Percentiles rank a stretch among this genome's conserved stretches.
phyloP scores from a whole-genome alignment of 306 rosid genomes.

The Cercis canadensis region DNA sequence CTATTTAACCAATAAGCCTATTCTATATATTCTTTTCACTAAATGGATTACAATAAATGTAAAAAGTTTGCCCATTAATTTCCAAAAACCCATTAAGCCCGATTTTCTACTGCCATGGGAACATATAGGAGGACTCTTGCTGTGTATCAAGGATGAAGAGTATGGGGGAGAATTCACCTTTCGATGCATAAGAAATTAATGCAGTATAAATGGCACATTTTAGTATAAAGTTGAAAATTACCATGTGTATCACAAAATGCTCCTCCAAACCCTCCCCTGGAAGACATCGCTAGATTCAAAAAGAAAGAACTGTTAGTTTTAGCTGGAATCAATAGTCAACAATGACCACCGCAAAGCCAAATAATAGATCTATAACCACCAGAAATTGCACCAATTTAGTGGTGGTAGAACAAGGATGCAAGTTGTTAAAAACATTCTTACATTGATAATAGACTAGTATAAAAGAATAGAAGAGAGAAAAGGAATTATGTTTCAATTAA shows the following conservation, averaged over 20 bases:
- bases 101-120: conserved; percentile 12
- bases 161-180: background rate
- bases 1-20: background rate
- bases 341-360: too few species aligned
- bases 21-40: background rate
- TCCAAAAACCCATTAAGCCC: background rate
- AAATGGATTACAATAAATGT: background rate
- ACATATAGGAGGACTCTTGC: conserved; percentile 17
- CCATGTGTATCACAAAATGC: conserved; percentile 86
- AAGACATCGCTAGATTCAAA: conserved; percentile 86
- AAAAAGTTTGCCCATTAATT: conserved; percentile 10
- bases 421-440: conserved; percentile 4
- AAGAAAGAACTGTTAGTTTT: conserved; percentile 28
- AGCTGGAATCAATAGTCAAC: too few species aligned
- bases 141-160: conserved; percentile 20
- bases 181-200: conserved; percentile 25
- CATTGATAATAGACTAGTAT: background rate
- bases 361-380: too few species aligned
- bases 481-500: conserved; percentile 3
- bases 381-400: conserved; percentile 18
- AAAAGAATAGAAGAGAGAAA: conserved; percentile 8
- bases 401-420: conserved; percentile 17
- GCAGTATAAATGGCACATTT: conserved; percentile 17
- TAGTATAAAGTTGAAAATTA: conserved; percentile 38
- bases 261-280: conserved; percentile 86